Evolutionary conservation across 2,329 filamentous ascomycete genomes (phyloP).

Genomic region (Elsinoe australis): DNA sequence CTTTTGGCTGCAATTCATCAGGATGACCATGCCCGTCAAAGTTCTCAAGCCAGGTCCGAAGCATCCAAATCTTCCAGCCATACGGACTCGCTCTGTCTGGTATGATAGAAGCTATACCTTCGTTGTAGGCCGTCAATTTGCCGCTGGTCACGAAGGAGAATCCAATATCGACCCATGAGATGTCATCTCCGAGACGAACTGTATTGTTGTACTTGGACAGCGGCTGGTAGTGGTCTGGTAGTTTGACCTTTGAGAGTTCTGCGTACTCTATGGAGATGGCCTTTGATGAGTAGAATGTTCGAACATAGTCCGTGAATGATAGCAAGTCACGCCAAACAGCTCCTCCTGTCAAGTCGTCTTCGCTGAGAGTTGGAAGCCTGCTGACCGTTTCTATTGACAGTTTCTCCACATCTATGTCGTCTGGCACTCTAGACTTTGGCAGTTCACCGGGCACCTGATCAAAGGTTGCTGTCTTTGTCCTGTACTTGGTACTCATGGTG

Average conservation of each 20-base stretch:
- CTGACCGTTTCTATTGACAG: slow-evolving; percentile 16
- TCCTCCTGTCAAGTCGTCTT: slow-evolving; percentile 18
- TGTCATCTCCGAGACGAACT: slow-evolving; percentile 27
- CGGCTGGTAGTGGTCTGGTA: slow-evolving; percentile 27
- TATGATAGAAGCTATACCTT: slow-evolving; percentile 31
- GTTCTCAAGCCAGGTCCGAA: slow-evolving; percentile 33
- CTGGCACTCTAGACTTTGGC: slow-evolving; percentile 4
- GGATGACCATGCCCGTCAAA: slow-evolving; percentile 32
- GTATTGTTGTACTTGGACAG: slow-evolving; percentile 17
- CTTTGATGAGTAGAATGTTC: slow-evolving; percentile 44
- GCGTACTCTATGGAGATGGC: slow-evolving; percentile 36
- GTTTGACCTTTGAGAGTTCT: slow-evolving; percentile 26
- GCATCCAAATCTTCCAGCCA: slow-evolving; percentile 35
- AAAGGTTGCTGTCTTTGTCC: slow-evolving; percentile 10
- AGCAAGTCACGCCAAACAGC: slow-evolving; percentile 51
- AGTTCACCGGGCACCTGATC: slow-evolving; percentile 17
- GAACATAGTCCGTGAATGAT: slow-evolving; percentile 49
- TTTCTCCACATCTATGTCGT: slow-evolving; percentile 12
- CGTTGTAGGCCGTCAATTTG: slow-evolving; percentile 24
- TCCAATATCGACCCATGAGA: slow-evolving; percentile 25
- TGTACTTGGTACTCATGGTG: slow-evolving; percentile 6
- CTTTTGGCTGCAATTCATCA: slow-evolving; percentile 26
- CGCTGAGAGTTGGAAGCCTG: slow-evolving; percentile 12
- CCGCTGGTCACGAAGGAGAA: slow-evolving; percentile 28
- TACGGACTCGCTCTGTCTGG: slow-evolving; percentile 26